These are phyloP conservation scores for Epichloe sp. DNA, from an alignment of 2,329 filamentous ascomycete species.

Conservation along the genomic window DNA sequence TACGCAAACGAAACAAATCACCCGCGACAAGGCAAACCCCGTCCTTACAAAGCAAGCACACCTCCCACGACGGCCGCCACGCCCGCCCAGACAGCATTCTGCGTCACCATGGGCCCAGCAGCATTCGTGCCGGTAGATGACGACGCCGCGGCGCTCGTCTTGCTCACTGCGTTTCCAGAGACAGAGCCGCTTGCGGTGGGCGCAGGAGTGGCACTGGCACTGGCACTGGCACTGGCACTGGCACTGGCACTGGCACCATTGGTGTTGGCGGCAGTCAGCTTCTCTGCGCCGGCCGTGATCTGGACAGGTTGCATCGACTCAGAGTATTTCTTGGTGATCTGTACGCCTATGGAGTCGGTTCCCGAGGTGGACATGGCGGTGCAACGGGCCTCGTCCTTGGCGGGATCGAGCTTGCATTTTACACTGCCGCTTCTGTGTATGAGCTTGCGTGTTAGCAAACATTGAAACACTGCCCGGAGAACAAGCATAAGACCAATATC, in stretches of 20 bases:
- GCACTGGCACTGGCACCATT: slow-evolving; percentile 2
- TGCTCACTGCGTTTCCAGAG: not conserved
- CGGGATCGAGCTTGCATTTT: slow-evolving; percentile 15
- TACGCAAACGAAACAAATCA: not conserved
- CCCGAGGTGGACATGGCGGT: slow-evolving; percentile 2
- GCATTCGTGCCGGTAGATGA: slow-evolving; percentile 14
- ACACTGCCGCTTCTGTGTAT: slow-evolving; percentile 8
- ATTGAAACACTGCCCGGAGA: too few species aligned
- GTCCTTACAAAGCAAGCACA: slow-evolving; percentile 20
- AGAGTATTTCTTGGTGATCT: slow-evolving; percentile 6
- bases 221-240: slow-evolving; percentile 4
- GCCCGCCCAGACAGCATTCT: slow-evolving; percentile 23
- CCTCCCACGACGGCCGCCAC: slow-evolving; percentile 22
- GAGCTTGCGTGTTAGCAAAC: not conserved
- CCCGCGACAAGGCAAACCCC: not conserved
- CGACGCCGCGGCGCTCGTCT: not conserved
- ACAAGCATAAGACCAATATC: too few species aligned
- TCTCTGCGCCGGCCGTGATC: slow-evolving; percentile 25
- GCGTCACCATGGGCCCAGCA: slow-evolving; percentile 18
- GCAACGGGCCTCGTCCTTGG: slow-evolving; percentile 14
- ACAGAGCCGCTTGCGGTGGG: slow-evolving; percentile 5
- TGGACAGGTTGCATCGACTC: slow-evolving; percentile 17
- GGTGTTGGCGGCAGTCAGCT: slow-evolving; percentile 13
- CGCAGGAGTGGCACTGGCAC: slow-evolving; percentile 5
- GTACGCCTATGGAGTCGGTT: fast-evolving